Evolutionary conservation across 2,329 filamentous ascomycete species (phyloP), one percentile per base, ranked within the genome.

Genomic region (Penicillium oxalicum): DNA sequence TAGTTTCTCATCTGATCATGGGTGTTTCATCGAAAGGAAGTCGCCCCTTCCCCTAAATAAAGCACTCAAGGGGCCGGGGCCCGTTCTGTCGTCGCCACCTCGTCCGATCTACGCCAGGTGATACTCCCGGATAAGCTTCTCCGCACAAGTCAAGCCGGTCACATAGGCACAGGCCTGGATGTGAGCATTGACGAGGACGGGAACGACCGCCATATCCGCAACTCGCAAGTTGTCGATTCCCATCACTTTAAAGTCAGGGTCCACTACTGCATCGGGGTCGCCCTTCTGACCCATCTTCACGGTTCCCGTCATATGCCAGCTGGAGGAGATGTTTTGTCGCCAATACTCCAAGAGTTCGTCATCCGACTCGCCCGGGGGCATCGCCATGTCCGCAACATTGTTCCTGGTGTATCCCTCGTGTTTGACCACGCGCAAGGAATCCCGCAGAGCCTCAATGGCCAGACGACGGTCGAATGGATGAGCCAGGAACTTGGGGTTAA

Each of bases 221-320:
- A 74, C 62, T 8, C 72, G 64, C 40, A 75, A 52, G 5, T 58
- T 58, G 27, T 73, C 57, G 34, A 73, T 58, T 1, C 70, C 71
- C 12, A 62, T 56, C 5, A 74, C 59, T 25, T 61, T 63, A 56
- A 72, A 74, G 11, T 65, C 50, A 0, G 56, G 66, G 57, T 81
- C 77, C 3, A 82, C 77, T 27, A 70, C 75, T 0, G 75, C 74
- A 32, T 72, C 69, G 0, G 49, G 46, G 9, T 77, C 74, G 1
- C 61, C 70, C 0, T 51, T 45, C 53, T 65, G 72, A 0, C 80
- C 80, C 80, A 84, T 84, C 59, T 75, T 76, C 9, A 72, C 72
- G 0, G 80, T 84, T 0, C 78, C 76, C 1, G 70, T 77, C 74
- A 74, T 80, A 59, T 78, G 79, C 76, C 73, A 82, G 51, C 69